phyloP scores from a whole-genome alignment of 352 stramenopile species.

The Phytophthora melonis region DNA sequence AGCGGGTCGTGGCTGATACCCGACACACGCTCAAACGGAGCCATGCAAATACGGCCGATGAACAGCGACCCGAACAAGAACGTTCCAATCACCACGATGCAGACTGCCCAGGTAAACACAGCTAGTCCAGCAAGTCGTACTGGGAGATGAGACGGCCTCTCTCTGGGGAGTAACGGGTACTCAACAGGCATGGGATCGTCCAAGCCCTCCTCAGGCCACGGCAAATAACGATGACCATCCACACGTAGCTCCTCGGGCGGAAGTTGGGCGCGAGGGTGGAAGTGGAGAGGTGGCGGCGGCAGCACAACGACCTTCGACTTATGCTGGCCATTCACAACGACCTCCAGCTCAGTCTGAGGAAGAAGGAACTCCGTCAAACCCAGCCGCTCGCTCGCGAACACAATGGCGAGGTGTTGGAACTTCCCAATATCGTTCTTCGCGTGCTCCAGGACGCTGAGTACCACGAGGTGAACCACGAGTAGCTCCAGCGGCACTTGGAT shows the following conservation, averaged over 20 bases:
- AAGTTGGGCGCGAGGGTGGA: slow-evolving; percentile 76
- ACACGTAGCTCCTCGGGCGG: slow-evolving; percentile 78
- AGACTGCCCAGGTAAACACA: slow-evolving; percentile 68
- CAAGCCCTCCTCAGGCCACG: slow-evolving; percentile 86
- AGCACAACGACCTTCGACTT: slow-evolving; percentile 58
- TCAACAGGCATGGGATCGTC: slow-evolving; percentile 74
- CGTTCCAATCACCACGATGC: slow-evolving; percentile 63
- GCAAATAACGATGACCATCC: slow-evolving; percentile 78
- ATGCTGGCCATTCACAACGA: slow-evolving; percentile 43
- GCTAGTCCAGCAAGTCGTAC: slow-evolving; percentile 62
- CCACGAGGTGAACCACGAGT: slow-evolving; percentile 95
- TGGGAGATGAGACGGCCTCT: slow-evolving; percentile 60
- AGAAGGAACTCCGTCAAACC: slow-evolving; percentile 79
- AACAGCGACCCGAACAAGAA: slow-evolving; percentile 79
- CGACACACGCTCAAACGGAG: slow-evolving; percentile 72
- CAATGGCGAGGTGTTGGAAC: slow-evolving; percentile 74
- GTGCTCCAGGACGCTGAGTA: slow-evolving; percentile 95
- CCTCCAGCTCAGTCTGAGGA: slow-evolving; percentile 57
- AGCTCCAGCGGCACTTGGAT: slow-evolving; percentile 97
- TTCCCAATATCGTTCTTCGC: slow-evolving; percentile 88
- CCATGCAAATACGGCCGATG: slow-evolving; percentile 71
- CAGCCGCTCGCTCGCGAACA: slow-evolving; percentile 65
- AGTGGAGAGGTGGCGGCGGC: slow-evolving; percentile 78
- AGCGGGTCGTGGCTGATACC: slow-evolving; percentile 82
- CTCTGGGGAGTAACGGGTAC: slow-evolving; percentile 73